A percentile compares a stretch with the other conserved stretches of the same genome.
Evolutionary conservation across 2,329 filamentous ascomycete species (phyloP).

Genomic region (Aspergillus fumigatus): DNA sequence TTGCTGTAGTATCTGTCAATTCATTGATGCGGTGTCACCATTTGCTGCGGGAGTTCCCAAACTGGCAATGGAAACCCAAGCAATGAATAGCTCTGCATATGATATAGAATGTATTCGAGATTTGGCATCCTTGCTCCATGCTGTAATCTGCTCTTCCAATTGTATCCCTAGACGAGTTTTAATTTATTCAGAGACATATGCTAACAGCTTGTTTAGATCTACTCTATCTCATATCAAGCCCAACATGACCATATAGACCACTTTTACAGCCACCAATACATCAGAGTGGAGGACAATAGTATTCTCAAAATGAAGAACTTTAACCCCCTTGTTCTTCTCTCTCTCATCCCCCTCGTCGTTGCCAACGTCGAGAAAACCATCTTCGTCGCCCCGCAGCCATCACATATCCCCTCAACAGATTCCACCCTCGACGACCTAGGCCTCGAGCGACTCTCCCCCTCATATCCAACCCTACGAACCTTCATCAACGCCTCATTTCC

Average conservation of each 20-base stretch:
- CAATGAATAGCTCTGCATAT: background rate
- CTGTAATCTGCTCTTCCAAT: background rate
- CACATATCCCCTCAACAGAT: constrained; percentile 50
- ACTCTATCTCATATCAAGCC: background rate
- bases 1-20: background rate
- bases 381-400: constrained; percentile 64
- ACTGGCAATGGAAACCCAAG: background rate
- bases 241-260: background rate
- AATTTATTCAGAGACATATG: background rate
- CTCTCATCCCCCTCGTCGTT: constrained; percentile 12
- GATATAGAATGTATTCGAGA: background rate
- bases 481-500: constrained; percentile 66
- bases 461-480: constrained; percentile 54
- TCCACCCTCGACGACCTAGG: constrained; percentile 58
- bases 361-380: constrained; percentile 91
- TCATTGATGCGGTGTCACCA: background rate
- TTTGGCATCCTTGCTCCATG: background rate
- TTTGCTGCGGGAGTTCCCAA: background rate
- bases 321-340: constrained; percentile 12
- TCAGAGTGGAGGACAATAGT: background rate
- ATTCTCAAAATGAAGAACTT: constrained; percentile 8
- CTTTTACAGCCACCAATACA: background rate
- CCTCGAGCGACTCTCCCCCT: constrained; percentile 61
- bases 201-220: background rate
- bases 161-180: background rate